Base-by-base conservation (phyloP, 257 asterid species). In the Oldenlandia corymbosa region DNA sequence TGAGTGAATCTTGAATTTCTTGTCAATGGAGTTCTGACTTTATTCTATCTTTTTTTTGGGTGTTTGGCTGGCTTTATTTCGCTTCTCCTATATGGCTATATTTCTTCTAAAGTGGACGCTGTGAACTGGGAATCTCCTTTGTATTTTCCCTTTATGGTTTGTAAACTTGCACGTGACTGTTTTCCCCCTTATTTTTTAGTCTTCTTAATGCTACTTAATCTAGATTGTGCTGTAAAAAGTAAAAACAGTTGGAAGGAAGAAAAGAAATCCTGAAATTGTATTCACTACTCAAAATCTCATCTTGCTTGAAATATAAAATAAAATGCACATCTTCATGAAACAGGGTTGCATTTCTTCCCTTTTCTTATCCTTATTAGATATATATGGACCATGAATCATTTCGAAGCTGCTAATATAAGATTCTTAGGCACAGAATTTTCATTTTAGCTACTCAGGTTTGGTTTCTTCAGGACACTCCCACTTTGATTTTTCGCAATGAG, bases 401-500 rank as follows among this genome's bases (percentile, higher is more conserved):
- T 51, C n/a, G 12, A 24, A 7, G 30, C 21, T 21, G 20, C 31
- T 1, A 47, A 4, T 0, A 12, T 12, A 39, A 39, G 58, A 34
- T 34, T 34, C n/a, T n/a, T n/a, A n/a, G 46, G 28, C 21, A 13
- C 41, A 10, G 18, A 24, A 50, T 45, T 67, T 16, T 53, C 56
- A 52, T 64, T 46, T 4, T n/a, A 60, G 9, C 57, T 31, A 30
- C 42, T 47, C 48, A 30, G 16, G 60, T 27, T 20, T 52, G 46
- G n/a, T 51, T 20, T 60, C 41, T 53, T 66, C 41, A 60, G 60
- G 41, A 60, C 47, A 23, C 7, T 51, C 41, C 60, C 58, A 41
- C 31, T 36, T 34, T 34, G 58, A 47, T n/a, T 41, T 34, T 39
- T 58, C 59, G 60, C 76, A 65, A 82, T 80, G 86, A 74, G 67